Evolutionary conservation across 257 asterid species (phyloP).

Genomic region (Gardenia jasminoides): DNA sequence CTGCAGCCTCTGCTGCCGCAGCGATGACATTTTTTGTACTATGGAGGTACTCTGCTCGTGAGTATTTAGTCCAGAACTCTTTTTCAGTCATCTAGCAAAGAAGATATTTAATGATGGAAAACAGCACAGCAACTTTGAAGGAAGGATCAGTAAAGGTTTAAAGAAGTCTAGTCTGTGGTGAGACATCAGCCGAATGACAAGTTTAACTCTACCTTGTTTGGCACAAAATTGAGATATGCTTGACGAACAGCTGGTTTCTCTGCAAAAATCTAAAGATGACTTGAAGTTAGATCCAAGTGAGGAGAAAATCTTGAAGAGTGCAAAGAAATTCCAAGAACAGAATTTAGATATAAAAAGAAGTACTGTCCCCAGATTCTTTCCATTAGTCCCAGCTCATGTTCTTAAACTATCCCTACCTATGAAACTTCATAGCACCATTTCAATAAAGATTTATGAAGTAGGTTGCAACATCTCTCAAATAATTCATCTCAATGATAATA

Average conservation of each 20-base stretch:
- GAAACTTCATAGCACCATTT: not conserved
- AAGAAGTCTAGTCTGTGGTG: not conserved
- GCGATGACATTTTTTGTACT: constrained; percentile 88
- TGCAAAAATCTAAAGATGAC: constrained; percentile 74
- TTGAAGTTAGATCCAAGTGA: constrained; percentile 8
- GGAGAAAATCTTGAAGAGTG: not conserved
- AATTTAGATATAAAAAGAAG: not conserved
- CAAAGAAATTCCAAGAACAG: too few species aligned
- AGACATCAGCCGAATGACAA: constrained; percentile 16
- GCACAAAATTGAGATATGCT: constrained; percentile 88
- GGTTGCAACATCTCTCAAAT: not conserved
- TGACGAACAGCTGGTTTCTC: constrained; percentile 99
- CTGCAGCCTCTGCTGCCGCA: constrained; percentile 99
- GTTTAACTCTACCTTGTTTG: constrained; percentile 59
- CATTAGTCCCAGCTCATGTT: not conserved
- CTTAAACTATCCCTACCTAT: not conserved
- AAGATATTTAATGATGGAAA: not conserved
- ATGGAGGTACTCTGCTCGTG: constrained; percentile 93
- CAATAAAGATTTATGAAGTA: not conserved
- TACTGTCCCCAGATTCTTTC: not conserved
- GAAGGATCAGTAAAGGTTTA: not conserved
- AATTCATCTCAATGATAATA: not conserved
- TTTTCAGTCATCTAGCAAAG: constrained; percentile 75
- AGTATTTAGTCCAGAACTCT: constrained; percentile 98
- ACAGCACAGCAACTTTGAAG: constrained; percentile 1